A percentile compares a stretch with the other conserved stretches of the same genome.
Evolutionary conservation across 2,329 filamentous ascomycete species (phyloP).

Genomic region (Blastomyces silverae): DNA sequence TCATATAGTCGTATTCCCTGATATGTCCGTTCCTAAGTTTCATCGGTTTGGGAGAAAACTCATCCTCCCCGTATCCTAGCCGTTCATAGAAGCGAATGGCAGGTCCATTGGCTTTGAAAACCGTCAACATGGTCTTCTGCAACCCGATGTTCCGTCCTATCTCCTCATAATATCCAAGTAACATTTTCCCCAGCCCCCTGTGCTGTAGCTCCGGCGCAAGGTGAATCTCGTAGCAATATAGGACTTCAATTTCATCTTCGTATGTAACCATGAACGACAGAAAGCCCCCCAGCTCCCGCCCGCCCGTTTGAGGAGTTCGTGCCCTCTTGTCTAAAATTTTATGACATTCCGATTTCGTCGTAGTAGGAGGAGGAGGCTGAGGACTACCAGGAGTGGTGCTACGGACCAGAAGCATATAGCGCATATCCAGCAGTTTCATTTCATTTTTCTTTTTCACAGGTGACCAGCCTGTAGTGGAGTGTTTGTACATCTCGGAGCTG

Average conservation of each 20-base stretch:
- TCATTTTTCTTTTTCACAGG: slow-evolving; percentile 48
- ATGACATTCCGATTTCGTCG: no score
- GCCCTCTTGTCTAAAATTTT: not conserved
- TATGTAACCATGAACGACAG: slow-evolving; percentile 53
- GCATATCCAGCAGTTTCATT: slow-evolving; percentile 54
- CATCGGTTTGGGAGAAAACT: slow-evolving; percentile 47
- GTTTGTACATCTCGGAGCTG: slow-evolving; percentile 48
- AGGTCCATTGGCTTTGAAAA: slow-evolving; percentile 48
- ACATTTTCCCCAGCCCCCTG: slow-evolving; percentile 45
- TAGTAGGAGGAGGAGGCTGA: not conserved
- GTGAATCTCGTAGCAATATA: slow-evolving; percentile 61
- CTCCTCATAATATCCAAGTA: slow-evolving; percentile 46
- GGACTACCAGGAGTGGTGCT: not conserved
- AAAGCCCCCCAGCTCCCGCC: slow-evolving; percentile 34
- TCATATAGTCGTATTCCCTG: slow-evolving; percentile 47
- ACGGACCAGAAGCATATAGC: slow-evolving; percentile 48
- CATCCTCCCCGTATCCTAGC: slow-evolving; percentile 48
- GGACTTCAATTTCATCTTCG: slow-evolving; percentile 49
- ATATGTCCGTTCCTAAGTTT: slow-evolving; percentile 45
- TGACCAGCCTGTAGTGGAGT: slow-evolving; percentile 51
- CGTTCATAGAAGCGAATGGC: slow-evolving; percentile 47
- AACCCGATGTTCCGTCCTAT: slow-evolving; percentile 44
- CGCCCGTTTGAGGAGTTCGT: not conserved
- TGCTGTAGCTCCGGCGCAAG: slow-evolving; percentile 41
- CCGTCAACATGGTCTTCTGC: slow-evolving; percentile 55